These are phyloP conservation scores for Rhodotorula toruloides DNA, from an alignment of 768 basidiomycete genomes.

Conservation along the genomic window DNA sequence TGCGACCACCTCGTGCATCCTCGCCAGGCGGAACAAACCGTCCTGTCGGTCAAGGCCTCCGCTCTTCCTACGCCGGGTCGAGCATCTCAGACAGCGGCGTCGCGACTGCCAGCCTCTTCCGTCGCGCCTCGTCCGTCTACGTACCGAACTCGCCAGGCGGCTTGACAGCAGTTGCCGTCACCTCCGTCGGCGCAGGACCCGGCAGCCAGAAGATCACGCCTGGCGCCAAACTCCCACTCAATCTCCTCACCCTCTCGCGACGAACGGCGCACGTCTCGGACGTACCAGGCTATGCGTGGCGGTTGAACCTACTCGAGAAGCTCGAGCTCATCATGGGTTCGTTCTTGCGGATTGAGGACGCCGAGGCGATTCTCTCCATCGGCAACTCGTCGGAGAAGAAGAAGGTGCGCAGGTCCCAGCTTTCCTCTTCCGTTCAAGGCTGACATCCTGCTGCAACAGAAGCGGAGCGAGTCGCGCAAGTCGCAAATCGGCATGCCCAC, in stretches of 20 bases:
- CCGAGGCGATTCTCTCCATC: slow-evolving; percentile 32
- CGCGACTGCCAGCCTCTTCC: slow-evolving; percentile 1
- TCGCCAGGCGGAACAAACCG: neutral
- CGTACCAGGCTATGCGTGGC: slow-evolving; percentile 30
- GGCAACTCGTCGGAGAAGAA: slow-evolving; percentile 9
- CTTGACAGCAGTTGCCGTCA: neutral
- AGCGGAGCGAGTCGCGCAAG: slow-evolving; percentile 20
- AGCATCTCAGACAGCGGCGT: neutral
- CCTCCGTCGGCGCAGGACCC: neutral
- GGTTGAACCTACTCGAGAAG: slow-evolving; percentile 34
- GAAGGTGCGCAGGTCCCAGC: neutral
- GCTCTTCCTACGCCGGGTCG: slow-evolving; percentile 4
- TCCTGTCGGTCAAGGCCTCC: slow-evolving; percentile 5
- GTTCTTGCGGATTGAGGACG: slow-evolving; percentile 25
- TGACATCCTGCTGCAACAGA: neutral
- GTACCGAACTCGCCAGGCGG: neutral
- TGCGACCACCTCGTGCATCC: slow-evolving; percentile 6
- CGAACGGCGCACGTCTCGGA: slow-evolving; percentile 30
- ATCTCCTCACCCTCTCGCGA: slow-evolving; percentile 26
- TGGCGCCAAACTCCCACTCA: slow-evolving; percentile 16
- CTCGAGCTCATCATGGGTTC: slow-evolving; percentile 31
- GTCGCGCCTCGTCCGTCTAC: slow-evolving; percentile 25
- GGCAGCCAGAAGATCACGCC: slow-evolving; percentile 4
- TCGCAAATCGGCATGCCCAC: slow-evolving; percentile 23
- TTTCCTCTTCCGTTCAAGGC: neutral